Evolutionary conservation across 2,329 filamentous ascomycete genomes (phyloP).

Genomic region (Exophiala phaeomuriformis): DNA sequence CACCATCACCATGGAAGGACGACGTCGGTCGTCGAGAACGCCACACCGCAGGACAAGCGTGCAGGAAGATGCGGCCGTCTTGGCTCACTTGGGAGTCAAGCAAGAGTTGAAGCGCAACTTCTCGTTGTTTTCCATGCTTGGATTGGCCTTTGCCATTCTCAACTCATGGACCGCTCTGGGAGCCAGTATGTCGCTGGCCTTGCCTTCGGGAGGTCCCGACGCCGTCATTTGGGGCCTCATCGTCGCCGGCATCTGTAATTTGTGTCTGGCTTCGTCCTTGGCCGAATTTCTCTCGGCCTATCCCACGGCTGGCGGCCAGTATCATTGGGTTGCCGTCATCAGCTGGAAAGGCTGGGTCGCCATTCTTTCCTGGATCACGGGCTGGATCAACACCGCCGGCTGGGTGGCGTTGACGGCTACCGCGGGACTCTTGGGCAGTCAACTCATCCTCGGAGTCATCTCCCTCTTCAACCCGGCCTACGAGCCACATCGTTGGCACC

Average conservation of each 20-base stretch:
- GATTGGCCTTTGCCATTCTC: slow-evolving; percentile 55
- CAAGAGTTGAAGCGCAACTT: slow-evolving; percentile 54
- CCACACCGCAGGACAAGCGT: slow-evolving; percentile 15
- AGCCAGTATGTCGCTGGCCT: slow-evolving; percentile 51
- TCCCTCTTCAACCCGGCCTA: slow-evolving; percentile 55
- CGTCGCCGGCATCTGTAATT: slow-evolving; percentile 59
- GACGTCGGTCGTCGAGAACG: slow-evolving; percentile 7
- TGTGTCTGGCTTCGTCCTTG: slow-evolving; percentile 61
- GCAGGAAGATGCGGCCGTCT: slow-evolving; percentile 42
- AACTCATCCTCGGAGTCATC: slow-evolving; percentile 60
- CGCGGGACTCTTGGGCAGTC: slow-evolving; percentile 59
- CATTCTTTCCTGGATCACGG: slow-evolving; percentile 58
- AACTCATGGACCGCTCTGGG: slow-evolving; percentile 59
- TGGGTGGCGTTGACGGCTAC: slow-evolving; percentile 56
- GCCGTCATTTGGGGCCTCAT: slow-evolving; percentile 64
- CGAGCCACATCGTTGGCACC: slow-evolving; percentile 56
- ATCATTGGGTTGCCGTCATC: slow-evolving; percentile 63
- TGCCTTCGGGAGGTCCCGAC: slow-evolving; percentile 64
- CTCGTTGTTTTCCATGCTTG: slow-evolving; percentile 53
- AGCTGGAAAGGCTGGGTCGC: slow-evolving; percentile 55
- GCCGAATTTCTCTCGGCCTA: slow-evolving; percentile 65
- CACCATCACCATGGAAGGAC: neutral
- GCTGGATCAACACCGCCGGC: slow-evolving; percentile 39
- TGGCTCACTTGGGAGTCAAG: slow-evolving; percentile 52
- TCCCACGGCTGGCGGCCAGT: slow-evolving; percentile 46